Base-by-base conservation (phyloP, 176 grass and related monocot species). In the Calamus simplicifolius region DNA sequence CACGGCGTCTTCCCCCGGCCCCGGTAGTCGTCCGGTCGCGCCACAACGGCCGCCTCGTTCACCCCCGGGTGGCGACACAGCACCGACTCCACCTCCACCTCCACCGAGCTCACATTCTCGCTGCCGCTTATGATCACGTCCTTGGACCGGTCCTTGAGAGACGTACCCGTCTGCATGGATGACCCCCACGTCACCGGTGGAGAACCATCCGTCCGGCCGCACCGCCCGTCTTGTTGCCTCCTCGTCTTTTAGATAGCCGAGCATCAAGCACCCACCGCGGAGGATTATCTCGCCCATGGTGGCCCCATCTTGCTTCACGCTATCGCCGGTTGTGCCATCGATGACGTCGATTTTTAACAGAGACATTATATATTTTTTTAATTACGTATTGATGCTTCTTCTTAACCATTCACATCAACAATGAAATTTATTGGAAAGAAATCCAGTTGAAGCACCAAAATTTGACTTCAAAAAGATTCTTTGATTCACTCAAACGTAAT, bases 21-120 rank as follows among this genome's bases (percentile, higher is more conserved):
- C 80, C 91, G 84, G 57, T 77, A 77, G 27, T 90, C 83, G 67
- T 95, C 86, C 0, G 86, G 86, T 0, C 80, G 63, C 35, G 86
- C 91, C 56, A 90, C 91, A 62, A 90, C 91, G 10, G 83, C 82
- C 43, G 71, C 91, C 69, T 87, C 83, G 57, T 72, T 85, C 71
- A 85, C 83, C 2, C 73, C 70, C 3, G 91, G 91, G 51, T 90
- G 91, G 0, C 58, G 71, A 71, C 87, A 96, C 12, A 96, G 69
- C 16, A 90, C 25, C 0, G 83, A 79, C 71, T 96, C 91, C 3
- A 96, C 86, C 80, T 96, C 91, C 3, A 96, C 86, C 80, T 96
- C 91, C 15, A 96, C 91, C 67, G 83, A 90, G 75, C 86, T 90
- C 56, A 96, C 77, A 79, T 96, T 96, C 83, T 96, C 91, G 6